Conservation (phyloP, 768 basidiomycete genomes). For the Mycena olivaceomarginata region DNA sequence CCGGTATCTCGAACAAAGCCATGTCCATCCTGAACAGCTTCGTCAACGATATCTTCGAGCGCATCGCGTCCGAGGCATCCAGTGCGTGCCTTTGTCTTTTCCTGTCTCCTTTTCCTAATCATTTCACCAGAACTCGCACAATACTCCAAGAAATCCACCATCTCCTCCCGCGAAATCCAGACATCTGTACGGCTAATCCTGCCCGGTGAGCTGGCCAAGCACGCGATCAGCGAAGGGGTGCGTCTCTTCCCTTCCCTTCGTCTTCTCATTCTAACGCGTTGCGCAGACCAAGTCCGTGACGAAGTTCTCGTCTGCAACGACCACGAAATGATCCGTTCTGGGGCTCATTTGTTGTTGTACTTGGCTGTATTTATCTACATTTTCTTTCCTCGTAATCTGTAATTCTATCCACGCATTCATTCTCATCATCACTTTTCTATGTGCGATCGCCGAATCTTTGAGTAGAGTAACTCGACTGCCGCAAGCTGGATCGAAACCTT, state of each 20-base stretch:
- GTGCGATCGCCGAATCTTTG: too few relatives aligned
- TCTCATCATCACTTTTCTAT: too few relatives aligned
- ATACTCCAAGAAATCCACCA: conserved; percentile 99
- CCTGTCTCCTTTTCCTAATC: background rate
- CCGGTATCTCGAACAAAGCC: conserved; percentile 99
- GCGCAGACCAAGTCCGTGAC: conserved; percentile 43
- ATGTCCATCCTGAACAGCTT: conserved; percentile 98
- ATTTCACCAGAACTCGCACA: conserved; percentile 88
- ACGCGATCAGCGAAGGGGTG: conserved; percentile 74
- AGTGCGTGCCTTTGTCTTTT: conserved; percentile 68
- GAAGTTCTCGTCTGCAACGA: conserved; percentile 59
- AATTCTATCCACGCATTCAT: background rate
- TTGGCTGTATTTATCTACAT: conserved; percentile 33
- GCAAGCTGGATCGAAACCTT: too few relatives aligned
- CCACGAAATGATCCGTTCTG: conserved; percentile 56
- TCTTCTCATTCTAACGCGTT: background rate
- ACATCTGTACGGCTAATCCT: conserved; percentile 98
- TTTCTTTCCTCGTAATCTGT: conserved; percentile 15
- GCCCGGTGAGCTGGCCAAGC: conserved; percentile 96
- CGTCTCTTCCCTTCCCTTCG: conserved; percentile 1
- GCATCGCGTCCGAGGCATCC: conserved; percentile 93
- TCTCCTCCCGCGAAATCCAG: conserved; percentile 98
- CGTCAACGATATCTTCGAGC: conserved; percentile 96
- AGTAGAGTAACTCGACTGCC: too few relatives aligned
- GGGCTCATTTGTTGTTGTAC: conserved; percentile 3